Evolutionary conservation across 192 early-diverging fungal species (phyloP), one percentile per base, ranked within the genome.

Genomic region (Coemansia sp.): DNA sequence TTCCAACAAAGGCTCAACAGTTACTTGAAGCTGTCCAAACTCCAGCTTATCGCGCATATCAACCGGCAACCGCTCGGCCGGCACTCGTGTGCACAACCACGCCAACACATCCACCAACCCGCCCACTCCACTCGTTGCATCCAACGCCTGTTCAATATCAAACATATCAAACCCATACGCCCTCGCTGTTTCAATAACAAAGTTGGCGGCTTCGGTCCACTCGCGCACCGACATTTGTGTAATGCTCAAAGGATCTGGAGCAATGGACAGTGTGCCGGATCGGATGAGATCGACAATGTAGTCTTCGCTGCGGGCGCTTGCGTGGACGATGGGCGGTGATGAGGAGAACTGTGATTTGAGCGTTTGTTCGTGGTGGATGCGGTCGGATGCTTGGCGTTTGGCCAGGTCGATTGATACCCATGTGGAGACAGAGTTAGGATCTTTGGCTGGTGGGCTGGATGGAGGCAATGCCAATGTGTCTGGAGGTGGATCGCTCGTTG

Each of bases 11-110:
- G 15, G 11, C 9, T n/a, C 22, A 3, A 70, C 22, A 11, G 48
- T 22, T 21, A 24, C 58, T 9, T n/a, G 58, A 14, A 37, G 39
- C 23, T 45, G 17, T 32, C 48, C 57, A 12, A 53, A 60, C 60
- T 76, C 73, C 12, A 66, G 56, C 56, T 70, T 76, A 17, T 76
- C 73, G 32, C 73, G 66, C 73, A 76, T 76, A 49, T 66, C 64
- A 0, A 29, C 51, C 14, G 73, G 73, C 73, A 76, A 56, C 5
- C 60, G 23, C 4, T 76, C 73, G 1, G 73, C 64, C 1, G 67
- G 60, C 6, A 76, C 64, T 41, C 66, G 23, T 10, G 70, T 41
- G 48, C 73, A 76, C 24, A 76, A 51, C 67, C 73, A 70, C 9
- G 64, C 59, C 15, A 76, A 29, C 54, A 48, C 39, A 17, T 76